A percentile compares a stretch with the other conserved stretches of the same genome.
These are phyloP conservation scores for Diaporthe vaccinii DNA, from an alignment of 2,329 filamentous ascomycete species.

Conservation along the genomic window DNA sequence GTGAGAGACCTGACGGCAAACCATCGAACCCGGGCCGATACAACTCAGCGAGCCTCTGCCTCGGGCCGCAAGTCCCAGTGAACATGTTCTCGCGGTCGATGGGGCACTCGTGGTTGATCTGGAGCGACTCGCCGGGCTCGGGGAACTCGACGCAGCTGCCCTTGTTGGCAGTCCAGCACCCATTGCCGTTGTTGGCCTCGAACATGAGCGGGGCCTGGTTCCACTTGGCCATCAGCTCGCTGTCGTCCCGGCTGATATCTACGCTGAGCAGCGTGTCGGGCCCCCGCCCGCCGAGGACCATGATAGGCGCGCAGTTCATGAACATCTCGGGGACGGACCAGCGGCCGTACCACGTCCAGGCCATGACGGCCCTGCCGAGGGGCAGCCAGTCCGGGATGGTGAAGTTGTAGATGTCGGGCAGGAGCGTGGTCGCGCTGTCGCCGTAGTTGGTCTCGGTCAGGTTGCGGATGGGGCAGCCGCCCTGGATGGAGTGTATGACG, in stretches of 20 bases:
- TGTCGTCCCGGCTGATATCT: constrained; percentile 6
- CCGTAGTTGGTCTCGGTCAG: constrained; percentile 22
- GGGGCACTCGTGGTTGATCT: constrained; percentile 15
- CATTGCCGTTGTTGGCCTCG: constrained; percentile 16
- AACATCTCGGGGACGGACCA: constrained; percentile 22
- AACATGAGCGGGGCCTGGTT: constrained; percentile 22
- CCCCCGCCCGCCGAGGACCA: background rate
- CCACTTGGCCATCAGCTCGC: background rate
- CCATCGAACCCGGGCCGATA: background rate
- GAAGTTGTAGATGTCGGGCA: constrained; percentile 11
- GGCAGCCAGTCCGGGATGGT: constrained; percentile 29
- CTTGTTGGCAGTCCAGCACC: constrained; percentile 14
- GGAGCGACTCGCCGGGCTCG: constrained; percentile 14
- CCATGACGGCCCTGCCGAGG: constrained; percentile 14
- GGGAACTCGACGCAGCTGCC: constrained; percentile 29
- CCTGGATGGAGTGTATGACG: constrained; percentile 22
- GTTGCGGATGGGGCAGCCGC: constrained; percentile 23
- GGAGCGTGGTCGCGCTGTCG: background rate
- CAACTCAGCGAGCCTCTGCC: constrained; percentile 9
- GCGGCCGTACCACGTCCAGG: constrained; percentile 26
- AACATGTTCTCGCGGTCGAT: constrained; percentile 16
- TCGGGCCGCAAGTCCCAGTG: background rate
- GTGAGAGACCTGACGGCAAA: background rate
- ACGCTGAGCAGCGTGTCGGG: background rate
- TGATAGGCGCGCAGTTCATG: constrained; percentile 22